Evolutionary conservation across 2,329 filamentous ascomycete genomes (phyloP), one percentile per base, ranked within the genome.

Genomic region (Xylaria arbuscula): DNA sequence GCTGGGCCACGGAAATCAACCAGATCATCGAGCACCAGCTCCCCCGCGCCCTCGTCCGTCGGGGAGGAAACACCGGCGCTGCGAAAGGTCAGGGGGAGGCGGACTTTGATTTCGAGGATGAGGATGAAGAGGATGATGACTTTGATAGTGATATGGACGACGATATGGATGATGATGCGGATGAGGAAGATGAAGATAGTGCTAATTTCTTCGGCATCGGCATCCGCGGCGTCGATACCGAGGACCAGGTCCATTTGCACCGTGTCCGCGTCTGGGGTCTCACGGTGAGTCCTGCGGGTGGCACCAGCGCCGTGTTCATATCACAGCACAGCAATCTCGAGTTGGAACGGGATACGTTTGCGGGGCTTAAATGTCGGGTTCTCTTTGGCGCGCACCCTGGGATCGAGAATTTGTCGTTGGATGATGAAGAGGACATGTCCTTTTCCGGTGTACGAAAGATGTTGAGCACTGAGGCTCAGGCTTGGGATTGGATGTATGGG

Each of bases 401-500:
- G n/a, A 17, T 24, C 48, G 0, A 8, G 5, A 7, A 22, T 5
- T 11, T 2, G 1, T 28, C 68, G 70, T 9, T 45, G 40, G 53
- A 50, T 1, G 45, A 8, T 8, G 34, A 28, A 24, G 8, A 8
- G 3, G 19, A 15, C 8, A n/a, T 1, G 10, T 8, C 1, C 42
- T 1, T 1, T 19, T 17, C n/a, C 40, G 40, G 6, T 7, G n/a
- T 38, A 9, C 11, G 19, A 13, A 40, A 40, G 9, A 9, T 53
- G 7, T 76, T 86, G 22, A 85, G 85, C n/a, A 87, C 86, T 1
- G 87, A 89, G 75, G 87, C 83, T 0, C 78, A 79, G 45, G 80
- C 86, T 53, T 89, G 87, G 83, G 84, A 88, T 69, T 87, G 85
- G 82, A 86, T 89, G 83, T 89, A 89, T 72, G 86, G 85, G 19